Conservation (phyloP, 495 filamentous ascomycete species). For the Bathelium albidoporum region DNA sequence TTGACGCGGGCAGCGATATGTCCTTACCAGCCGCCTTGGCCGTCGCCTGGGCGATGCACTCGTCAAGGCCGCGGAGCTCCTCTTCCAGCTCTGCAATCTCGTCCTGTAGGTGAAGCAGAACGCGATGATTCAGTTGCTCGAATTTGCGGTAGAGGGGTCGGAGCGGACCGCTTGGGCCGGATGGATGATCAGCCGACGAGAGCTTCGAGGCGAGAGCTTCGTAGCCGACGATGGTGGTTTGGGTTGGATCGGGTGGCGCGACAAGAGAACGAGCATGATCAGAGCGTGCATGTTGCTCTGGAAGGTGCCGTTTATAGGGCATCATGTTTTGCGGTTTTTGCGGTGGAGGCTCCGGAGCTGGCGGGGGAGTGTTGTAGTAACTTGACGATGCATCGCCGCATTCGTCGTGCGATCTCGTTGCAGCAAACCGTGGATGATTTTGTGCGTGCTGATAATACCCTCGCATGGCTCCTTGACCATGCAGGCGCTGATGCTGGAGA, state of each 20-base stretch:
- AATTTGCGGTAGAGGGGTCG: constrained; percentile 75
- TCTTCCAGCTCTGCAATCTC: constrained; percentile 22
- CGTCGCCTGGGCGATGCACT: constrained; percentile 52
- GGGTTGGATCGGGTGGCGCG: constrained; percentile 31
- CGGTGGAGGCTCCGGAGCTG: neutral
- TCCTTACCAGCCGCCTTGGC: constrained; percentile 41
- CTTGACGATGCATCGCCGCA: constrained; percentile 2
- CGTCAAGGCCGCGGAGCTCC: constrained; percentile 48
- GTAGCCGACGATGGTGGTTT: constrained; percentile 50
- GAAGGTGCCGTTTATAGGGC: neutral
- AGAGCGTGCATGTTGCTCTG: constrained; percentile 19
- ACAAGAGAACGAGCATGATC: constrained; percentile 21
- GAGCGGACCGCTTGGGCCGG: constrained; percentile 5
- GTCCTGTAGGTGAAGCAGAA: constrained; percentile 64
- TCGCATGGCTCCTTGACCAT: neutral
- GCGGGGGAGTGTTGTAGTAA: neutral
- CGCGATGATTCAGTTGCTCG: constrained; percentile 70
- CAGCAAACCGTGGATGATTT: constrained; percentile 6
- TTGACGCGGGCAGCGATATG: constrained; percentile 42
- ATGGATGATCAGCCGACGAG: constrained; percentile 25
- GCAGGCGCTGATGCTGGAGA: neutral
- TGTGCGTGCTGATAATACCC: neutral
- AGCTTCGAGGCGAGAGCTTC: constrained; percentile 55
- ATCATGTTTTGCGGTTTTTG: constrained; percentile 1
- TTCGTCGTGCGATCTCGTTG: constrained; percentile 1